These are phyloP conservation scores for Sinapis alba DNA, from an alignment of 441 rosid species.

Conservation along the genomic window DNA sequence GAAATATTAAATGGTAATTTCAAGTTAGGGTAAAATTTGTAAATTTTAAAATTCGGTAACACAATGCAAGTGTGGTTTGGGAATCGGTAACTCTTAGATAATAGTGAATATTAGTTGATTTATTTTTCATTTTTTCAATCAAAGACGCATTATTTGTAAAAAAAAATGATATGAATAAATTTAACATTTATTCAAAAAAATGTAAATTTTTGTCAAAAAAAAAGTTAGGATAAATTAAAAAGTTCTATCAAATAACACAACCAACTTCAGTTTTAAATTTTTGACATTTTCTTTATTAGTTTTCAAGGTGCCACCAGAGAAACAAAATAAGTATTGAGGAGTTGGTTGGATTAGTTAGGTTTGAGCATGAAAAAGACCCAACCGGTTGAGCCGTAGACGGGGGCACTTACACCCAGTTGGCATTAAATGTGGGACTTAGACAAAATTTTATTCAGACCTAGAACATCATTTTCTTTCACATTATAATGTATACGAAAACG, in stretches of 20 bases:
- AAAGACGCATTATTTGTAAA: too few relatives aligned
- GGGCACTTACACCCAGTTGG: background rate
- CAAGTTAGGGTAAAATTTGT: background rate
- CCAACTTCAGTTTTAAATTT: background rate
- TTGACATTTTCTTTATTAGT: background rate
- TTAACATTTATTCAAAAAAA: too few relatives aligned
- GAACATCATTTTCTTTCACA: background rate
- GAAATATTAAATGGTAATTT: background rate
- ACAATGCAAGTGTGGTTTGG: too few relatives aligned
- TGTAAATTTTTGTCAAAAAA: too few relatives aligned
- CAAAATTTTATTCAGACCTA: background rate
- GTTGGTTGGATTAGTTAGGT: constrained; percentile 18
- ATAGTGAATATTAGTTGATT: too few relatives aligned
- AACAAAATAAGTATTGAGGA: background rate
- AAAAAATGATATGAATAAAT: too few relatives aligned
- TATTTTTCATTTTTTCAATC: too few relatives aligned
- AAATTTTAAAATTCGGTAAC: too few relatives aligned
- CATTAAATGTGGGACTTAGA: background rate
- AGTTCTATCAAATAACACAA: background rate
- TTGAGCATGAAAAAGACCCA: background rate
- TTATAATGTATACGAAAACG: background rate
- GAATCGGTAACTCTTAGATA: too few relatives aligned
- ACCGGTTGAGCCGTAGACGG: background rate
- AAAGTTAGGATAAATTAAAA: background rate
- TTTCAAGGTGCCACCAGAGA: background rate